Conservation (phyloP, 345 rosid species). For the Noccaea caerulescens region DNA sequence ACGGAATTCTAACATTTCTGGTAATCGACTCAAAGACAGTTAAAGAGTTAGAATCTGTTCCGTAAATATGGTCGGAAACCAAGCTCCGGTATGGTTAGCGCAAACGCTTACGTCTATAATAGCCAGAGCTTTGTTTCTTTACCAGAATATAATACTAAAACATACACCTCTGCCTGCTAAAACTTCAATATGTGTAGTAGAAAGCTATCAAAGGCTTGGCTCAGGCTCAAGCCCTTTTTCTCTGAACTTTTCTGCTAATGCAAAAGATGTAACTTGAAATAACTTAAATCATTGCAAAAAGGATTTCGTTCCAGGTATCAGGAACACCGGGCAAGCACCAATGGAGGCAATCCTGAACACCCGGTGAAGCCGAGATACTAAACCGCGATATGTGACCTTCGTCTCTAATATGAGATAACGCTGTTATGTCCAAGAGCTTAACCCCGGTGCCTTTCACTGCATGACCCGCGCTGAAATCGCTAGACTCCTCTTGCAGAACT, state of each 20-base stretch:
- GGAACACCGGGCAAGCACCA: slow-evolving; percentile 87
- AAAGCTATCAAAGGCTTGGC: slow-evolving; percentile 33
- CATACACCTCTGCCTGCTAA: slow-evolving; percentile 35
- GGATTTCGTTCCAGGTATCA: slow-evolving; percentile 75
- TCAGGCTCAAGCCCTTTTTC: slow-evolving; percentile 29
- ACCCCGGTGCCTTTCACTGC: slow-evolving; percentile 72
- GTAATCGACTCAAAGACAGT: slow-evolving; percentile 13
- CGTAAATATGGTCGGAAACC: slow-evolving; percentile 32
- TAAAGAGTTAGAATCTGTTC: slow-evolving; percentile 20
- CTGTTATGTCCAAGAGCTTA: slow-evolving; percentile 72
- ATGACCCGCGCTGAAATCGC: slow-evolving; percentile 60
- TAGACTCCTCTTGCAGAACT: slow-evolving; percentile 63
- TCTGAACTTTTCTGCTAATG: slow-evolving; percentile 21
- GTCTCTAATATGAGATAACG: slow-evolving; percentile 69
- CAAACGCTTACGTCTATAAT: slow-evolving; percentile 11
- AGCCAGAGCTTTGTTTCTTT: slow-evolving; percentile 25
- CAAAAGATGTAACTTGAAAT: slow-evolving; percentile 20
- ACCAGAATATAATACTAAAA: slow-evolving; percentile 25
- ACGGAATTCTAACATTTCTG: background rate
- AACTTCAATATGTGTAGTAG: slow-evolving; percentile 30
- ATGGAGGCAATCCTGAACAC: slow-evolving; percentile 76
- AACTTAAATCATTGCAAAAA: slow-evolving; percentile 49
- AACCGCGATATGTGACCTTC: slow-evolving; percentile 80
- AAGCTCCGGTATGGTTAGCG: slow-evolving; percentile 27
- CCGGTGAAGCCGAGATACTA: slow-evolving; percentile 54